Conservation (phyloP, 768 basidiomycete genomes). For the Scleroderma citrinum region DNA sequence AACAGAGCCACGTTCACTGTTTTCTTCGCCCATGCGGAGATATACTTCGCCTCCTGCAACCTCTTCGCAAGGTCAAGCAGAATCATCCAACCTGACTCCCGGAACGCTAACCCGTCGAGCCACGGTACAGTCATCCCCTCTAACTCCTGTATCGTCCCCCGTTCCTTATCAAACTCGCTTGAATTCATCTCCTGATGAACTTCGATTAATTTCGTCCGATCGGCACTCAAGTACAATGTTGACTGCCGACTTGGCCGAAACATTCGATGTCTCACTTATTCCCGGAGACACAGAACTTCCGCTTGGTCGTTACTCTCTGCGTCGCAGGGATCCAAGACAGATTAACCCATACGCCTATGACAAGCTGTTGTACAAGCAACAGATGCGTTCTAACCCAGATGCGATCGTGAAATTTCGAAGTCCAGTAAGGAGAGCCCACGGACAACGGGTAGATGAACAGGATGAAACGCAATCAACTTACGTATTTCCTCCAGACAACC, state of each 20-base stretch:
- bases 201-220: constrained; percentile 9
- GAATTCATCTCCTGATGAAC: constrained; percentile 21
- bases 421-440: constrained; percentile 22
- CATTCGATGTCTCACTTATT: neutral
- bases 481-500: constrained; percentile 14
- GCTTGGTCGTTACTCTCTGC: constrained; percentile 45
- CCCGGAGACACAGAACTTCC: constrained; percentile 13
- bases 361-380: constrained; percentile 42
- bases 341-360: constrained; percentile 59
- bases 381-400: constrained; percentile 52
- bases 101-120: neutral
- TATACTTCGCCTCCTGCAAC: constrained; percentile 15
- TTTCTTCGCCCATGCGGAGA: constrained; percentile 10
- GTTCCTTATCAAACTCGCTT: constrained; percentile 4
- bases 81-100: constrained; percentile 2
- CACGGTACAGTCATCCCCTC: constrained; percentile 11
- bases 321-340: constrained; percentile 50
- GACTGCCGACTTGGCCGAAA: neutral
- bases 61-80: constrained; percentile 8
- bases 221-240: neutral
- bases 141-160: constrained; percentile 17
- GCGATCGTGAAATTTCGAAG: constrained; percentile 54
- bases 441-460: constrained; percentile 20
- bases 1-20: constrained; percentile 7
- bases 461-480: constrained; percentile 31